Base-by-base conservation (phyloP, 805 yeast genomes). In the Wickerhamomyces rabaulensis region DNA sequence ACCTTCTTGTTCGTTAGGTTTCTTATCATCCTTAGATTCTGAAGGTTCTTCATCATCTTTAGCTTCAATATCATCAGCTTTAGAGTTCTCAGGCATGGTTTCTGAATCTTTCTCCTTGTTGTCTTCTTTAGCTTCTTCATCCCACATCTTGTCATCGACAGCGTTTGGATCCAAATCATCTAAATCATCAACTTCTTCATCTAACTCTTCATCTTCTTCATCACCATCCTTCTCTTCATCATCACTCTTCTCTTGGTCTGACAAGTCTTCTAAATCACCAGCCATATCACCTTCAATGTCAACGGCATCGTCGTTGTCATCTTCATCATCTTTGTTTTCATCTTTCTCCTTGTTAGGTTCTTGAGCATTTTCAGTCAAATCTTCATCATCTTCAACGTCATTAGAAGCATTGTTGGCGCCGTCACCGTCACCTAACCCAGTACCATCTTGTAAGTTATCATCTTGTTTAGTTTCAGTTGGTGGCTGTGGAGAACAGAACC, bases 271-370 rank as follows among this genome's bases (percentile, higher is more conserved):
- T 9, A 84, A 64, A 23, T 88, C 82, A 45, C 99, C 99, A 21
- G 94, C 97, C 95, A 94, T 88, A 57, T 94, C 98, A 31, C 97
- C 97, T 57, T 91, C 96, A 62, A 91, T 87, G 42, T 89, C 96
- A 40, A 87, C 90, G 6, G 97, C 97, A 62, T 89, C 89, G 52
- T 88, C 89, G 43, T 89, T 80, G 9, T 80, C 83, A n/a, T 84
- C 84, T 9, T 81, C 83, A 2, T 75, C 73, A 23, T 79, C 75
- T 6, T 80, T 78, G n/a, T 81, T 75, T 20, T 85, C 79, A 33
- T 84, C 78, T 43, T 85, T 77, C 33, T 90, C 91, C 43, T 83
- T 79, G 53, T 87, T 84, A 26, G 84, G 83, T 46, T 80, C 79
- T 56, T 84, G 88, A 1, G 86, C 87, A 54, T 80, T 76, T 50